Conservation (phyloP, 331 rosid species). For the Pyrus hybrid region DNA sequence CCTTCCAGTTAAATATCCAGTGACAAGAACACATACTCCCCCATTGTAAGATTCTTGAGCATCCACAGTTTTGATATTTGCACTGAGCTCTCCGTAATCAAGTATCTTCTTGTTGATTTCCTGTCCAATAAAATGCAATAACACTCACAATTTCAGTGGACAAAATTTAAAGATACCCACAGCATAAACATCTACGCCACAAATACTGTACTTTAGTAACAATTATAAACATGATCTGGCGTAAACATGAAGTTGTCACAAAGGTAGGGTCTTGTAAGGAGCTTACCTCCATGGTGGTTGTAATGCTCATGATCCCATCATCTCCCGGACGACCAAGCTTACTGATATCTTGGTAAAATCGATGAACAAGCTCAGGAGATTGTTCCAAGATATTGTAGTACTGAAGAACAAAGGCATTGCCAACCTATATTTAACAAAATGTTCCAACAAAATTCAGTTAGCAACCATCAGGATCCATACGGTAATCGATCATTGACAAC, state of each 20-base stretch:
- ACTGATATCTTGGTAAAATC: slow-evolving; percentile 74
- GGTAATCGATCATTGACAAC: not conserved
- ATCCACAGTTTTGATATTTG: slow-evolving; percentile 65
- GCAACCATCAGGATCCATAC: not conserved
- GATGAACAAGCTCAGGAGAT: slow-evolving; percentile 72
- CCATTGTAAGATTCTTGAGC: slow-evolving; percentile 69
- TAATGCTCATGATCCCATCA: slow-evolving; percentile 51
- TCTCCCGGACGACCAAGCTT: slow-evolving; percentile 73
- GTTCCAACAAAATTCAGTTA: not conserved
- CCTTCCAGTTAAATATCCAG: slow-evolving; percentile 67
- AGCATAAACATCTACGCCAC: not conserved
- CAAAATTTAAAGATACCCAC: not conserved
- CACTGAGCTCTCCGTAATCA: slow-evolving; percentile 46
- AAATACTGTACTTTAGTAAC: not conserved
- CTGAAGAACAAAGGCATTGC: slow-evolving; percentile 78
- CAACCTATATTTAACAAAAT: slow-evolving; percentile 42
- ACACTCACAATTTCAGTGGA: not conserved
- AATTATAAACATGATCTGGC: not conserved
- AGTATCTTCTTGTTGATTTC: slow-evolving; percentile 72
- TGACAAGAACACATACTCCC: slow-evolving; percentile 81
- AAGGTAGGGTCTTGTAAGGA: not conserved
- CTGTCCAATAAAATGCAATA: slow-evolving; percentile 26
- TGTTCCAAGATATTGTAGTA: slow-evolving; percentile 77
- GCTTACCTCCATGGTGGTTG: slow-evolving; percentile 75
- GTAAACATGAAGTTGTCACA: not conserved